Percentiles rank a stretch among this genome's conserved stretches.
These are phyloP conservation scores for Ceratobasidium papillatum DNA, from an alignment of 1,284 basidiomycete genomes.

Conservation along the genomic window DNA sequence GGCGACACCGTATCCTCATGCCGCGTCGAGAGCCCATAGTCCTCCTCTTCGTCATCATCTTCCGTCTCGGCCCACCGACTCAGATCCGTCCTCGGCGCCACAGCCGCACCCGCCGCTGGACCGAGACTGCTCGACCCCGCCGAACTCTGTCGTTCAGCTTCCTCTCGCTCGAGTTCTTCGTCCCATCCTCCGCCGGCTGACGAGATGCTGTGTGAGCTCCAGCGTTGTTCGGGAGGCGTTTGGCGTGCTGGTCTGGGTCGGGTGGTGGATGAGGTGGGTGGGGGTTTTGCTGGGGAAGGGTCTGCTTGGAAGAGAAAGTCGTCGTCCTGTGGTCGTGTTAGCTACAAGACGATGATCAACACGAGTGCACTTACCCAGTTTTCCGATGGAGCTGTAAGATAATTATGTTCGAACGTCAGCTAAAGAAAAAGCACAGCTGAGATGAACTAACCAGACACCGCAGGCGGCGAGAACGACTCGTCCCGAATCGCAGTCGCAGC, in stretches of 20 bases:
- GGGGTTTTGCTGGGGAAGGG: conserved; percentile 36
- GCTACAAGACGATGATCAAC: background rate
- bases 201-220: conserved; percentile 27
- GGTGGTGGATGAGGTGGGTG: no score
- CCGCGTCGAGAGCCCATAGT: conserved; percentile 22
- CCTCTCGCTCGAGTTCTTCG: conserved; percentile 36
- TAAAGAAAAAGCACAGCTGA: background rate
- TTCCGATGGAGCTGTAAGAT: conserved; percentile 18
- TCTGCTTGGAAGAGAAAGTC: conserved; percentile 40
- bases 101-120: background rate
- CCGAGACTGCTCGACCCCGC: conserved; percentile 28
- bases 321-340: conserved; percentile 29
- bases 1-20: conserved; percentile 33
- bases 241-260: background rate
- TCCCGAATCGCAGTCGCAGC: conserved; percentile 29
- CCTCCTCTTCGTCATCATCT: conserved; percentile 26
- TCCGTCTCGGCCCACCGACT: conserved; percentile 29
- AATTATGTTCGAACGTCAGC: background rate
- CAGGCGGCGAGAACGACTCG: conserved; percentile 8
- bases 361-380: conserved; percentile 22
- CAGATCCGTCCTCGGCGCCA: conserved; percentile 9
- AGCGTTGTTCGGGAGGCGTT: background rate
- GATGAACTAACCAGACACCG: background rate
- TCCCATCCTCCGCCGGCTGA: conserved; percentile 24
- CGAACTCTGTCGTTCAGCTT: conserved; percentile 37